Evolutionary conservation across 2,329 filamentous ascomycete species (phyloP), one percentile per base, ranked within the genome.

Genomic region (Botrytis hyacinthi): DNA sequence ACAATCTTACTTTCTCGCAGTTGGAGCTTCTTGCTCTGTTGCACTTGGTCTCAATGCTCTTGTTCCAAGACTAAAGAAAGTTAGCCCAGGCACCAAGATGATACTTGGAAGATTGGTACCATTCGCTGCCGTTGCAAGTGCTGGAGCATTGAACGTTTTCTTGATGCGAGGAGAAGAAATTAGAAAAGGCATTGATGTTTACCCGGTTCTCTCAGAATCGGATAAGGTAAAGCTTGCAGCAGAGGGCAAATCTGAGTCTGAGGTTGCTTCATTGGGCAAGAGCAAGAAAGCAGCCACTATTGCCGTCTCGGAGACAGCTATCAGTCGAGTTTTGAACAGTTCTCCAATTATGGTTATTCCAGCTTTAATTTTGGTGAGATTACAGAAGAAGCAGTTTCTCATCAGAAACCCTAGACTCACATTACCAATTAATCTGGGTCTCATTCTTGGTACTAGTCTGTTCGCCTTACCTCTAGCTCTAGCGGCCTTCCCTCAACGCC

Each of bases 91-190:
- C 71, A 92, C 95, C 4, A 90, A 91, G 75, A 87, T 91, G 57
- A 89, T 97, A 32, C 89, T 98, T 4, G 87, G 90, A 72, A 91
- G 96, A n/a, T 88, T 99, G 14, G 95, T 98, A 10, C 96, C 96
- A 40, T 99, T 99, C 81, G 96, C 95, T 0, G 96, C 96, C 20
- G 96, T 99, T 18, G 95, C 95, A 44, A 93, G 90, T 74, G 96
- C 96, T 6, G 95, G 94, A 80, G 94, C 91, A 1, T 87, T 99
- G 76, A 99, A 99, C 83, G 96, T 98, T 40, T 97, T 98, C 84
- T 88, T 99, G 72, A 99, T 99, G 96, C 93, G 96, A 74, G 92
- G 94, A 76, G 95, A 98, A 83, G 96, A 99, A 85, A 98, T 99
- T 79, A 89, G 93, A 80, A 89, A 89, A 75, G 96, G 96, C 70